phyloP scores from a whole-genome alignment of 805 yeast species.

The Wickerhamomyces mucosus region DNA sequence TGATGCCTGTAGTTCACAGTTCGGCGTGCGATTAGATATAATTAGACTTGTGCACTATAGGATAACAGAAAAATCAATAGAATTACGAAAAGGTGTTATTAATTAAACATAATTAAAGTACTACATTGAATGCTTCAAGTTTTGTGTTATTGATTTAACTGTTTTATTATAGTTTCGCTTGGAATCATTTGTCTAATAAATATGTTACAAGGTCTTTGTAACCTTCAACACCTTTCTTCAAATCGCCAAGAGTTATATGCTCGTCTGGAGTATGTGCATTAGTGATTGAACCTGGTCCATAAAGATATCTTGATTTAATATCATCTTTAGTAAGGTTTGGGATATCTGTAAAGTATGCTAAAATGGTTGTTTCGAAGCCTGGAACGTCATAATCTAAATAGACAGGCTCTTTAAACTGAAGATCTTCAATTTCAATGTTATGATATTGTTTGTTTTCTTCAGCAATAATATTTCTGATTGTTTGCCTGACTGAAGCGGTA shows the following conservation, averaged over 20 bases:
- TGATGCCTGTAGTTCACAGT: too few species aligned
- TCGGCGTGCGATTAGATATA: too few species aligned
- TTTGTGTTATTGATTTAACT: too few species aligned
- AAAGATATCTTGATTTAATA: constrained; percentile 34
- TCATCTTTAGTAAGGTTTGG: constrained; percentile 27
- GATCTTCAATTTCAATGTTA: constrained; percentile 9
- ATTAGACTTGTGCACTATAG: too few species aligned
- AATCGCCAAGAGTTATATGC: constrained; percentile 36
- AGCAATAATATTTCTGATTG: constrained; percentile 21
- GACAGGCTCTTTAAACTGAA: constrained; percentile 25
- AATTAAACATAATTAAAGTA: too few species aligned
- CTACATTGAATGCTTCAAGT: too few species aligned
- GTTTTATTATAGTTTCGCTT: too few species aligned
- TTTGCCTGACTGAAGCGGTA: constrained; percentile 25
- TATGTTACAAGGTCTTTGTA: constrained; percentile 26
- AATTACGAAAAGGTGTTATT: too few species aligned
- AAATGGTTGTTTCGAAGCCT: constrained; percentile 47
- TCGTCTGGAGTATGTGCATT: constrained; percentile 56
- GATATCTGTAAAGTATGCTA: constrained; percentile 46
- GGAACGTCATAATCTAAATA: constrained; percentile 44
- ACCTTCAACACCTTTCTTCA: constrained; percentile 42
- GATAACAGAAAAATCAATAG: too few species aligned
- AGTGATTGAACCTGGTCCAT: constrained; percentile 58
- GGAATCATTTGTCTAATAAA: constrained; percentile 10
- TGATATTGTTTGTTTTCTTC: constrained; percentile 20